Conservation (phyloP, 768 basidiomycete genomes). For the Termitomyces sp. region DNA sequence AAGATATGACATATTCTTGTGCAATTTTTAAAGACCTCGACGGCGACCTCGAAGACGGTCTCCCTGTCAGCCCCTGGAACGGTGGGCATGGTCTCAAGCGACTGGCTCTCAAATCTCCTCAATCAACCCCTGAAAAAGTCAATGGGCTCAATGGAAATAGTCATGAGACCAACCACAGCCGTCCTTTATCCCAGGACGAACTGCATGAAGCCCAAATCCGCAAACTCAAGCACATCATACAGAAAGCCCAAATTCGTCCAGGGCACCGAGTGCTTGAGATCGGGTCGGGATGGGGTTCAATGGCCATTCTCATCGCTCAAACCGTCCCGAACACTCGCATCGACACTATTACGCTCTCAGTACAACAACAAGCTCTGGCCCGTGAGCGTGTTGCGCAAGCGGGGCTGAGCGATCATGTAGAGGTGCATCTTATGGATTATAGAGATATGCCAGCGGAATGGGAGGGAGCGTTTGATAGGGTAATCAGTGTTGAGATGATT, state of each 20-base stretch:
- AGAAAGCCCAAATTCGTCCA: conserved; percentile 53
- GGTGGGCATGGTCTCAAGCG: background rate
- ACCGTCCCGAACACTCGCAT: conserved; percentile 50
- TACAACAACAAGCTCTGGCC: conserved; percentile 22
- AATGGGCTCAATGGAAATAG: background rate
- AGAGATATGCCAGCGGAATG: conserved; percentile 57
- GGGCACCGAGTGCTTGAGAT: conserved; percentile 63
- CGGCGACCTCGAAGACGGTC: background rate
- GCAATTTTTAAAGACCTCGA: background rate
- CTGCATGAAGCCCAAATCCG: background rate
- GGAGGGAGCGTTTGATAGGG: conserved; percentile 59
- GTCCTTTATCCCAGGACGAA: background rate
- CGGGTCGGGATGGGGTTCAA: conserved; percentile 75
- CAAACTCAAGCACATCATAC: conserved; percentile 34
- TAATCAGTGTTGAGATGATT: conserved; percentile 76
- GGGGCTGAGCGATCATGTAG: conserved; percentile 46
- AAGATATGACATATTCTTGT: conserved; percentile 1
- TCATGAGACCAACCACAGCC: background rate
- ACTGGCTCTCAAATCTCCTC: background rate
- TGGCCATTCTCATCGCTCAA: conserved; percentile 57
- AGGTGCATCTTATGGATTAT: conserved; percentile 75
- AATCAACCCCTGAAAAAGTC: background rate
- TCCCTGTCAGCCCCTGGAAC: background rate
- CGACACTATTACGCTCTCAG: conserved; percentile 69
- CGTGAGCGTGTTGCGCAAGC: conserved; percentile 45